Base-by-base conservation (phyloP, 345 rosid species). In the Eucalyptus fibrosa region DNA sequence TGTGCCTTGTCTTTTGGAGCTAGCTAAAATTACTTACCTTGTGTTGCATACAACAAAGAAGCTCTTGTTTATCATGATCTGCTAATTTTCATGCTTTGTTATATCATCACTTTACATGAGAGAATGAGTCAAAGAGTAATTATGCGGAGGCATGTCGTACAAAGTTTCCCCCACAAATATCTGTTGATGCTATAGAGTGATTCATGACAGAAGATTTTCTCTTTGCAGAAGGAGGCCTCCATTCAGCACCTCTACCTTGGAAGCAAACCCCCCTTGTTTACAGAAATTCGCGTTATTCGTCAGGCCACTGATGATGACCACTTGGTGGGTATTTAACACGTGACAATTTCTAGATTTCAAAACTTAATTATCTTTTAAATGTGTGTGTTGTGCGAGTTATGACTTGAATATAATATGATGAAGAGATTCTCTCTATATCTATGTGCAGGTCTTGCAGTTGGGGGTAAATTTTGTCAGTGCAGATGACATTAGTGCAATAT, bases 401-500 rank as follows among this genome's bases (percentile, higher is more conserved):
- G 49, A 16, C 62, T 50, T 89, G 26, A 12, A 7, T 30, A 24
- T 14, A 30, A 26, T 19, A 49, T 69, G 65, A 56, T 32, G 30
- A 69, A 88, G 80, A n/a, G 49, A 45, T 19, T 32, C 21, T 32
- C 16, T 53, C 26, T 86, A 12, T 42, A 18, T 72, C 86, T 88
- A 86, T 89, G 21, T 92, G 92, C 95, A 98, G 99, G 97, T 95
- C 7, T 42, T 98, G 92, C 98, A 97, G 92, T 92, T 98, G 93
- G 99, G 99, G 88, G 92, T 96, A 96, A 97, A 94, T 92, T 96
- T 98, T 90, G 95, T 95, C 59, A 93, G 98, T 42, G 99, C 98
- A 45, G 99, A 98, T 87, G 99, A 98, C 92, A 98, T 98, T 98
- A 95, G 96, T 90, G 97, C 99, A 34, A 93, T 97, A 92, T 97